These are phyloP conservation scores for Epichloe glyceriae DNA, from an alignment of 2,329 filamentous ascomycete species.

Conservation along the genomic window DNA sequence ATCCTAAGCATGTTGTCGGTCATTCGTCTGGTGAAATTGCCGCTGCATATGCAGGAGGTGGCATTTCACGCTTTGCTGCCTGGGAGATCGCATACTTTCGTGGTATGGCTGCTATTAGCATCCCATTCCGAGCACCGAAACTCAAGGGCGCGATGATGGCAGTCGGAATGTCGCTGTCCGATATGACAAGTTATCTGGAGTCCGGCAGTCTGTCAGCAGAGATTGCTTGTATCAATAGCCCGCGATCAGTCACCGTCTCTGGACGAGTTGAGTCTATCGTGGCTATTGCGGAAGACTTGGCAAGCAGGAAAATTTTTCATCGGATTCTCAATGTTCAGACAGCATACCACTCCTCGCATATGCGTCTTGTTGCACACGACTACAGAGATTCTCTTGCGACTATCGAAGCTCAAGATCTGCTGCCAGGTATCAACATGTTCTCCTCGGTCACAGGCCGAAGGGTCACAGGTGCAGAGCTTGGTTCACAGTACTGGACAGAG, in stretches of 20 bases:
- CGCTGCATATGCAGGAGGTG: conserved; percentile 27
- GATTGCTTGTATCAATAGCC: conserved; percentile 33
- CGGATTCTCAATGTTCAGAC: conserved; percentile 23
- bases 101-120: conserved; percentile 21
- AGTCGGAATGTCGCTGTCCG: conserved; percentile 19
- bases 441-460: conserved; percentile 26
- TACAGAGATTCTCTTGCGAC: conserved; percentile 19
- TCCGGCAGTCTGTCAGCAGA: conserved; percentile 13
- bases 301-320: conserved; percentile 18
- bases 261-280: conserved; percentile 22
- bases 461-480: conserved; percentile 15
- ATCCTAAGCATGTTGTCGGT: conserved; percentile 24
- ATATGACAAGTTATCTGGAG: conserved; percentile 17
- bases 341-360: conserved; percentile 33
- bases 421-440: conserved; percentile 21
- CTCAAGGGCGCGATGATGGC: conserved; percentile 30
- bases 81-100: conserved; percentile 30
- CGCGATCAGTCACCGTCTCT: conserved; percentile 30
- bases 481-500: conserved; percentile 29
- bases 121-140: conserved; percentile 14
- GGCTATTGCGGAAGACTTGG: conserved; percentile 19
- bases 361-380: conserved; percentile 24
- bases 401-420: conserved; percentile 10
- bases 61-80: conserved; percentile 23
- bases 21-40: conserved; percentile 36